phyloP scores from a whole-genome alignment of 148 eudicot species.

The Euryodendron excelsum region DNA sequence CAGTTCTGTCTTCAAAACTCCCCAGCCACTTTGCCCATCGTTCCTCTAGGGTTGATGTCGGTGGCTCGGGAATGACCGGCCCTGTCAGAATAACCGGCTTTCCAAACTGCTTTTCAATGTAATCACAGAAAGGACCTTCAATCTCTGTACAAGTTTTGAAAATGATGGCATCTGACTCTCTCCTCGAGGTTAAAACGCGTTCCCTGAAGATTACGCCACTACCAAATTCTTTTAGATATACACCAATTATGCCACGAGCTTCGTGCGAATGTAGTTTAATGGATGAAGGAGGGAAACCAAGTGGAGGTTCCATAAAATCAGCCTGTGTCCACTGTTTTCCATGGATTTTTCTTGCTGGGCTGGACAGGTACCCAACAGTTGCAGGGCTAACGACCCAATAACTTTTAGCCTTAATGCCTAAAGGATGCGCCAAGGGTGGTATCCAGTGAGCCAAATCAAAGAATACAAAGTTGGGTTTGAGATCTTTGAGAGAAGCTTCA shows the following conservation, averaged over 20 bases:
- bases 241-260: conserved; percentile 16
- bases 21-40: conserved; percentile 44
- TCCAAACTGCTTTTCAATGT: too few relatives aligned
- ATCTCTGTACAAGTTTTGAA: conserved; percentile 46
- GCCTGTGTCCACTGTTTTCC: too few relatives aligned
- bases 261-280: too few relatives aligned
- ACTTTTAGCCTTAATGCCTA: too few relatives aligned
- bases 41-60: too few relatives aligned
- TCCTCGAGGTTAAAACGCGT: conserved; percentile 21
- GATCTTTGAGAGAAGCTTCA: neutral
- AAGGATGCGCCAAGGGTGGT: too few relatives aligned
- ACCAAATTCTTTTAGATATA: conserved; percentile 20
- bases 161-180: conserved; percentile 43
- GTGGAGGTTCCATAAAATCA: neutral
- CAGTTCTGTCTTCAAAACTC: conserved; percentile 24
- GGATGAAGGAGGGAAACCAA: neutral
- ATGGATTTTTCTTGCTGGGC: neutral
- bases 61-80: too few relatives aligned
- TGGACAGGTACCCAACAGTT: neutral
- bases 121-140: too few relatives aligned
- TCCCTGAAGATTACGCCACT: conserved; percentile 31
- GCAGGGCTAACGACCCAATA: too few relatives aligned
- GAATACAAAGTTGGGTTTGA: conserved; percentile 17
- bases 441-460: too few relatives aligned
- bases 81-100: too few relatives aligned